Evolutionary conservation across 2,329 filamentous ascomycete genomes (phyloP), one percentile per base, ranked within the genome.

Genomic region (Sclerotinia glacialis): DNA sequence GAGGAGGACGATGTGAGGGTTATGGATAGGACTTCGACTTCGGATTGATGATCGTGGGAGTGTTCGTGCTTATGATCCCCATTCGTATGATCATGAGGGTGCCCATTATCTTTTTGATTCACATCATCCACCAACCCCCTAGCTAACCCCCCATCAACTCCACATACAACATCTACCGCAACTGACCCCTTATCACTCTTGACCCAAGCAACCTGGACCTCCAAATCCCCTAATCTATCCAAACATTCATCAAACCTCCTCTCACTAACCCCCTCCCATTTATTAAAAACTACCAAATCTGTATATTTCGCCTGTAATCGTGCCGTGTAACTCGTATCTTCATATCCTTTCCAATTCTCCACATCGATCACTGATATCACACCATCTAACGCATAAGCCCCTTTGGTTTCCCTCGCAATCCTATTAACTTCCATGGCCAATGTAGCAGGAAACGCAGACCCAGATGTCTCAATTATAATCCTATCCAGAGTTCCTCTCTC

Each of bases 391-490:
- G 83, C 81, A 74, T 88, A 91, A 49, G 78, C 76, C 0, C 85
- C 85, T 0, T 64, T 76, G 65, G 82, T 85, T 67, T 87, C 84
- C 16, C 81, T 77, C 21, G 82, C 79, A 2, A 90, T 75, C 2
- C 88, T 80, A 70, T 90, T 91, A 2, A 91, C 85, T 74, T 91
- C 89, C 84, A 91, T 87, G 1, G 88, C 88, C 26, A 91, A 77
- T 1, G 88, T 90, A 1, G 89, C 85, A 0, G 88, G 88, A 72
- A 85, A 85, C 3, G 76, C 76, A 37, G 69, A 72, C 0, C 95
- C 95, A 49, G 87, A 91, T 2, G 95, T 99, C 83, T 99, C 95
- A 77, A 99, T 88, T 63, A 99, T 87, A 78, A 99, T 95, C 65
- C 95, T 86, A 76, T 97, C 91, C 0, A 93, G 65, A 21, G 21